These are phyloP conservation scores for Psidium friedrichsthalianum DNA, from an alignment of 345 rosid species.

Conservation along the genomic window DNA sequence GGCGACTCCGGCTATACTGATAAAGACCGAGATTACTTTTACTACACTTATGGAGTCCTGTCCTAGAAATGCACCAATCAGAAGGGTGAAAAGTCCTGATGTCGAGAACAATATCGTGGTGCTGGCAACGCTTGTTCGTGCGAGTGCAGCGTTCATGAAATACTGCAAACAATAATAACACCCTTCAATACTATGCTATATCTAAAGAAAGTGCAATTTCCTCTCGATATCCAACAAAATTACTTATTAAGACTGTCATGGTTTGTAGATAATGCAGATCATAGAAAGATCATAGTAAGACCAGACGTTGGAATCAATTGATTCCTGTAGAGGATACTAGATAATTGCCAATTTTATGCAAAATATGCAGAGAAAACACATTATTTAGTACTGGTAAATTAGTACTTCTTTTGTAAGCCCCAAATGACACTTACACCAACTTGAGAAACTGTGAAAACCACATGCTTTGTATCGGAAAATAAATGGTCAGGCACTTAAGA, in stretches of 20 bases:
- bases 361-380: no score
- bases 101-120: slow-evolving; percentile 31
- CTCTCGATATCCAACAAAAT: not conserved
- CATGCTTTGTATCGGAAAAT: not conserved
- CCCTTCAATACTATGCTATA: not conserved
- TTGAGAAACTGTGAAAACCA: not conserved
- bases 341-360: not conserved
- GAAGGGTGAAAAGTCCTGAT: slow-evolving; percentile 40
- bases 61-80: slow-evolving; percentile 32
- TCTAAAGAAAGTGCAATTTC: not conserved
- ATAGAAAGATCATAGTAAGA: not conserved
- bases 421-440: not conserved
- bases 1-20: slow-evolving; percentile 40
- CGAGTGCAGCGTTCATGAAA: slow-evolving; percentile 37
- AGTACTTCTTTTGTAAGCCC: no score
- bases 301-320: not conserved
- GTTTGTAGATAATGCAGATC: not conserved
- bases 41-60: slow-evolving; percentile 21
- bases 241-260: not conserved
- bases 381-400: no score
- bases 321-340: not conserved
- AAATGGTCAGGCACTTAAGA: not conserved
- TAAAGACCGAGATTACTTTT: slow-evolving; percentile 24
- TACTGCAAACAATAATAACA: slow-evolving; percentile 15
- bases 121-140: slow-evolving; percentile 29